These are phyloP conservation scores for Pseudopyricularia cyperi DNA, from an alignment of 2,329 filamentous ascomycete species.

Conservation along the genomic window DNA sequence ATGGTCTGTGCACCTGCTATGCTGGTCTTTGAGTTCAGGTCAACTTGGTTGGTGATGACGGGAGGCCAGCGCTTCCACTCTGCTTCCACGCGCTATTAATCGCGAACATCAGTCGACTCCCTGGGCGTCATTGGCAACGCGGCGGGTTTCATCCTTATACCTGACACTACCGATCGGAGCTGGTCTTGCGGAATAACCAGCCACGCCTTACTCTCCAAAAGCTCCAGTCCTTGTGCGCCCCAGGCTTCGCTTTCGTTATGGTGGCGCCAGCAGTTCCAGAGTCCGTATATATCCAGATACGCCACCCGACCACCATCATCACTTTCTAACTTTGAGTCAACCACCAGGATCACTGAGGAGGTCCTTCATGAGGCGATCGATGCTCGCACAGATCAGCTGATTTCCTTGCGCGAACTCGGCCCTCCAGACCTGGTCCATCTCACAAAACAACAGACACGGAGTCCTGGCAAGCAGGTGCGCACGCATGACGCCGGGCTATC, in stretches of 20 bases:
- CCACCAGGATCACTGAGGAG: slow-evolving; percentile 76
- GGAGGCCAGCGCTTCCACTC: not conserved
- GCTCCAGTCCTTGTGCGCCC: not conserved
- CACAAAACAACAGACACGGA: slow-evolving; percentile 57
- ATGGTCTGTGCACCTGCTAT: slow-evolving; percentile 1
- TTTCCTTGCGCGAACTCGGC: slow-evolving; percentile 78
- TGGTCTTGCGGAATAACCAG: not conserved
- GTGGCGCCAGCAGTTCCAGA: slow-evolving; percentile 65
- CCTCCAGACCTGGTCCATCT: slow-evolving; percentile 94
- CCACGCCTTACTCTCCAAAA: not conserved
- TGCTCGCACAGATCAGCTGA: slow-evolving; percentile 78
- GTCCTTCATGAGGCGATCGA: slow-evolving; percentile 85
- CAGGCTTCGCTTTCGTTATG: slow-evolving; percentile 31
- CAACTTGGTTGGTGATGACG: not conserved
- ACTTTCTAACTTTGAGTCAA: slow-evolving; percentile 7
- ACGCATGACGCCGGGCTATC: not conserved
- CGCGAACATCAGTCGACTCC: not conserved
- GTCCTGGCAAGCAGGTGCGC: slow-evolving; percentile 40
- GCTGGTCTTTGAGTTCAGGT: not conserved
- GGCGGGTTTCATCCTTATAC: not conserved
- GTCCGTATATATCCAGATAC: slow-evolving; percentile 30
- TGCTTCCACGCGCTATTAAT: not conserved
- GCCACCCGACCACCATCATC: slow-evolving; percentile 2
- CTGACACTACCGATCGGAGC: not conserved
- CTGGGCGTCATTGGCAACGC: not conserved